A percentile compares a stretch with the other conserved stretches of the same genome.
Conservation (phyloP, 176 grass and related monocot genomes). For the bread wheat (Triticum aestivum) region IWGSC_CS_RefSeq_v2.1 NC_057809.1:471500961-471501460, state of each 20-base stretch:
- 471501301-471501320: neutral
- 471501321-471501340: neutral
- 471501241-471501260: conserved; percentile 22
- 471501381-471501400: neutral
- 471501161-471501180: conserved; percentile 3
- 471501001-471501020: conserved; percentile 58
- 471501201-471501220: neutral
- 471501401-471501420: neutral
- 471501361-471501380: neutral
- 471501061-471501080: conserved; percentile 41
- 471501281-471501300: neutral
- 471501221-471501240: neutral
- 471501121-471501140: conserved; percentile 11
- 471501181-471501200: neutral
- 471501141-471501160: conserved; percentile 17
- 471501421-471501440: conserved; percentile 17
- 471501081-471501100: conserved; percentile 5
- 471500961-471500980: conserved; percentile 25
- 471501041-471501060: conserved; percentile 43
- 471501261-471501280: neutral
- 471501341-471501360: neutral
- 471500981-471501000: conserved; percentile 35
- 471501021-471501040: conserved; percentile 21
- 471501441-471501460: neutral
- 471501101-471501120: conserved; percentile 17